Conservation (phyloP, 2,329 filamentous ascomycete species). For the Dactylellina sp. region DNA sequence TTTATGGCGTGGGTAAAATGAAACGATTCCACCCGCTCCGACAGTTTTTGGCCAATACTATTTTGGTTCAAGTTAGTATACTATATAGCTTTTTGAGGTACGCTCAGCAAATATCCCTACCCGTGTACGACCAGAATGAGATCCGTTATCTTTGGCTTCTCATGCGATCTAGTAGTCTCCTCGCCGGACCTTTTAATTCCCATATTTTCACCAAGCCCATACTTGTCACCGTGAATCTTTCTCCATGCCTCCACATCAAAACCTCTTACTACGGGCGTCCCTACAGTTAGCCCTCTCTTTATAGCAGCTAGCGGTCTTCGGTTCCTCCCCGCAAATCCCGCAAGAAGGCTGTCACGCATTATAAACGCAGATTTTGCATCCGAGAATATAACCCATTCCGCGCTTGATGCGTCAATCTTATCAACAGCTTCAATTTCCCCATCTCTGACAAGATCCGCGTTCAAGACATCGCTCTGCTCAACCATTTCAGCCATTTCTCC, state of each 20-base stretch:
- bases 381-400: conserved; percentile 78
- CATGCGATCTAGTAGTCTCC: conserved; percentile 67
- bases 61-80: background rate
- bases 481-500: conserved; percentile 25
- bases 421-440: conserved; percentile 32
- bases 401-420: conserved; percentile 38
- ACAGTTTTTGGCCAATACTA: conserved; percentile 90
- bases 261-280: conserved; percentile 86
- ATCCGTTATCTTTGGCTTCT: conserved; percentile 80
- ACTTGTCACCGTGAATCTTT: conserved; percentile 68
- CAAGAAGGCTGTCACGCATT: conserved; percentile 83
- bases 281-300: conserved; percentile 82
- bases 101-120: conserved; percentile 22
- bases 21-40: conserved; percentile 92
- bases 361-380: conserved; percentile 82
- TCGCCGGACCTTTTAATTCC: conserved; percentile 61
- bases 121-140: conserved; percentile 92
- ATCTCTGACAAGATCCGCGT: conserved; percentile 40
- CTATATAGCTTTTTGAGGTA: background rate
- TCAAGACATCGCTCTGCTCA: conserved; percentile 14
- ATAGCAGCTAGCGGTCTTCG: conserved; percentile 84
- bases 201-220: conserved; percentile 63
- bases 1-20: conserved; percentile 98
- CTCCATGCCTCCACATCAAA: conserved; percentile 85
- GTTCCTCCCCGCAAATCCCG: conserved; percentile 63